These are phyloP conservation scores for Neltuma alba DNA, from an alignment of 306 rosid species.

Conservation along the genomic window DNA sequence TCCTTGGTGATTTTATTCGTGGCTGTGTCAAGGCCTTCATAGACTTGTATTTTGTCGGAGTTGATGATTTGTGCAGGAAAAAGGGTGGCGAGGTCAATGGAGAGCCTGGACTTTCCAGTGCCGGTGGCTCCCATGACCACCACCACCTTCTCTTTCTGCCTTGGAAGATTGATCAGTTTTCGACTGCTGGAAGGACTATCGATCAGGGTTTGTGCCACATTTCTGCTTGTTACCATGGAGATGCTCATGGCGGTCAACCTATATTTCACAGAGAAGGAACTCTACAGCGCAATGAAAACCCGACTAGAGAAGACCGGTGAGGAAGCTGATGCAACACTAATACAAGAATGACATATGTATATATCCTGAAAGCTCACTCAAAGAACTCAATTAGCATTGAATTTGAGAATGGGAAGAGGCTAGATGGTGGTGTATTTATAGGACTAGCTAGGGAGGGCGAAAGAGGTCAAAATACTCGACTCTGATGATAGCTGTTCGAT, in stretches of 20 bases:
- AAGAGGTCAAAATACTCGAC: slow-evolving; percentile 31
- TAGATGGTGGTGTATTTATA: slow-evolving; percentile 33
- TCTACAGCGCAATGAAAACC: neutral
- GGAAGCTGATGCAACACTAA: neutral
- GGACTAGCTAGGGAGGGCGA: neutral
- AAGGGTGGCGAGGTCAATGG: too few species aligned
- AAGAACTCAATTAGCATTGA: slow-evolving; percentile 25
- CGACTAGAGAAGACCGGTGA: neutral
- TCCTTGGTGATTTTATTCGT: too few species aligned
- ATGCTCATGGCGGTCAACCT: slow-evolving; percentile 35
- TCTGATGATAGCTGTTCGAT: neutral
- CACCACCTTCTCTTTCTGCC: too few species aligned
- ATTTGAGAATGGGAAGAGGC: slow-evolving; percentile 17
- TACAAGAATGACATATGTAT: neutral
- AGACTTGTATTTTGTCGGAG: too few species aligned
- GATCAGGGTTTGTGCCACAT: too few species aligned
- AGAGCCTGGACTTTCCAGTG: too few species aligned
- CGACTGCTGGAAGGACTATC: too few species aligned
- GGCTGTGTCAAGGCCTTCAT: too few species aligned
- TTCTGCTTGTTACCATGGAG: slow-evolving; percentile 12
- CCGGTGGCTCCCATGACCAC: too few species aligned
- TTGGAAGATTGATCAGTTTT: too few species aligned
- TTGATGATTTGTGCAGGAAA: too few species aligned
- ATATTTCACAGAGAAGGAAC: neutral
- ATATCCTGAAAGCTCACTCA: neutral